phyloP scores from a whole-genome alignment of 495 filamentous ascomycete species.

The Letharia lupina region DNA sequence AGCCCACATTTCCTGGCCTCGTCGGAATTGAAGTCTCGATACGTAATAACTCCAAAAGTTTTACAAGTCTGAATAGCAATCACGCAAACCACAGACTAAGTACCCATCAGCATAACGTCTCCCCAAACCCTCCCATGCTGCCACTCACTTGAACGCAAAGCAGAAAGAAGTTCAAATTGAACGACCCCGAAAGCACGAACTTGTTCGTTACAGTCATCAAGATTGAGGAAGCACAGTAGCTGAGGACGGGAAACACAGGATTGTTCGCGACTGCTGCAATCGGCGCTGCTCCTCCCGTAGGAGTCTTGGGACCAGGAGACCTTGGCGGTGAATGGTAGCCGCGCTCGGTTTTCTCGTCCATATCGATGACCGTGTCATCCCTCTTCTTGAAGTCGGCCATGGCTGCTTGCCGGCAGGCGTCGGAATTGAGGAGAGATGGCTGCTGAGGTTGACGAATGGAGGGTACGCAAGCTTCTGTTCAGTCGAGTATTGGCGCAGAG shows the following conservation, averaged over 20 bases:
- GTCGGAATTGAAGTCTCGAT: conserved; percentile 79
- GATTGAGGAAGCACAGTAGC: conserved; percentile 91
- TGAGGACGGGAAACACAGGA: conserved; percentile 70
- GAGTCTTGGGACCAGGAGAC: conserved; percentile 32
- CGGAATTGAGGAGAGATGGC: conserved; percentile 4
- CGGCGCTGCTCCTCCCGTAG: conserved; percentile 26
- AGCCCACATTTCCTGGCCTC: conserved; percentile 85
- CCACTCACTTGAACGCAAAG: conserved; percentile 77
- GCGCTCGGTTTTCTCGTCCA: conserved; percentile 51
- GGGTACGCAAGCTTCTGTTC: conserved; percentile 2
- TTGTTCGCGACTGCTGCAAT: conserved; percentile 49
- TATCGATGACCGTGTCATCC: conserved; percentile 69
- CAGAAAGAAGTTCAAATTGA: conserved; percentile 96
- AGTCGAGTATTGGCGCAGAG: background rate
- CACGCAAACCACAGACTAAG: conserved; percentile 83
- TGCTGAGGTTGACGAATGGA: background rate
- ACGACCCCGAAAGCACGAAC: conserved; percentile 86
- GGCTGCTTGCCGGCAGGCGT: conserved; percentile 19
- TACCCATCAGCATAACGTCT: background rate
- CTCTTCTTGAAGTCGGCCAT: conserved; percentile 81
- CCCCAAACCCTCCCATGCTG: background rate
- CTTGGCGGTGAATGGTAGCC: conserved; percentile 41
- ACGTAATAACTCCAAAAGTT: conserved; percentile 72
- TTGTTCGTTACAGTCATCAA: conserved; percentile 99
- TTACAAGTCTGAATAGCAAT: conserved; percentile 80